Percentiles rank a stretch among this genome's conserved stretches.
Evolutionary conservation across 2,329 filamentous ascomycete species (phyloP).

Genomic region (Phialophora verrucosa): DNA sequence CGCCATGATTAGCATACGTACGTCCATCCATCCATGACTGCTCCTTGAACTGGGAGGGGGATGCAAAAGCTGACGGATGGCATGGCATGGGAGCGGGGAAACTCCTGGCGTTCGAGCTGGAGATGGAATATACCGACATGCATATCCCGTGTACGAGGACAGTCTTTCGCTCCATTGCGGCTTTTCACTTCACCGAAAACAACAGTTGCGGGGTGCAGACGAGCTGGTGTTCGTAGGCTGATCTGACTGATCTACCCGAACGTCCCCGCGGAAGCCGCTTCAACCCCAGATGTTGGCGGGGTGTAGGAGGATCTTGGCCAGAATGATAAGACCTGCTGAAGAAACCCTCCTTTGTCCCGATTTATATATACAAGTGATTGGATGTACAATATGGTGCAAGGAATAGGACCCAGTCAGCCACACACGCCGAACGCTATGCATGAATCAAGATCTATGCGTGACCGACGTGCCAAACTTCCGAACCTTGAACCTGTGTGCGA

Average conservation of each 20-base stretch:
- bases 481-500: constrained; percentile 1
- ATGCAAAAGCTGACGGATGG: neutral
- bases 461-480: constrained; percentile 13
- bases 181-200: neutral
- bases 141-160: neutral
- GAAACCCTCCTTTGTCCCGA: neutral
- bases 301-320: neutral
- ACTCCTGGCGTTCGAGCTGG: constrained; percentile 1
- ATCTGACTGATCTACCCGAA: neutral
- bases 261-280: neutral
- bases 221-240: neutral
- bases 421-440: neutral
- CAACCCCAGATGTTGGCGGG: neutral
- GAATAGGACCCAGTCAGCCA: neutral
- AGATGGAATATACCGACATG: neutral
- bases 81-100: neutral
- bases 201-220: neutral
- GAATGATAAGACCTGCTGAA: neutral
- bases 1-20: neutral
- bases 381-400: neutral
- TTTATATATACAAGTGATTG: neutral
- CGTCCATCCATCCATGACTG: neutral
- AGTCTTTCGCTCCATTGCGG: neutral
- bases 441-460: neutral
- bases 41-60: neutral